Evolutionary conservation across 768 basidiomycete species (phyloP).

Genomic region (Daedaleopsis nitida): DNA sequence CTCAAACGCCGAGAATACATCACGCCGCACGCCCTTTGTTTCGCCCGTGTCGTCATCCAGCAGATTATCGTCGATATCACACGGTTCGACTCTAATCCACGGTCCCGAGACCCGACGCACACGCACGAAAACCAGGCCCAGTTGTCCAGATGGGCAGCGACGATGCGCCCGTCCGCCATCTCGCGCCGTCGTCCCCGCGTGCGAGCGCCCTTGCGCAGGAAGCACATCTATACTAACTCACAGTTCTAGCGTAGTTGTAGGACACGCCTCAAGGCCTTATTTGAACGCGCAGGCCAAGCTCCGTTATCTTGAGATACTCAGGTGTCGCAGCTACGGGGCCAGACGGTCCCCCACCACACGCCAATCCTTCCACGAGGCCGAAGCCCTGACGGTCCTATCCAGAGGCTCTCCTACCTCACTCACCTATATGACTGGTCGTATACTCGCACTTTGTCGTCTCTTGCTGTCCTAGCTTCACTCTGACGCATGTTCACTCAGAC

Average conservation of each 20-base stretch:
- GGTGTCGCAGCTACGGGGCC: too few species aligned
- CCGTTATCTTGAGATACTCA: constrained; percentile 10
- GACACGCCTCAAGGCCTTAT: constrained; percentile 3
- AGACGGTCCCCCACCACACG: too few species aligned
- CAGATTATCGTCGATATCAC: constrained; percentile 22
- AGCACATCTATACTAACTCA: neutral
- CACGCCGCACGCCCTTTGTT: too few species aligned
- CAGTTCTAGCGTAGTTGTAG: neutral
- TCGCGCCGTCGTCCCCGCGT: too few species aligned
- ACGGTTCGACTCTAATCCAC: constrained; percentile 11
- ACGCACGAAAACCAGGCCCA: constrained; percentile 2
- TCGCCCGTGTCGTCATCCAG: neutral
- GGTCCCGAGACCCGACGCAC: constrained; percentile 19
- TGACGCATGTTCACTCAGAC: too few species aligned
- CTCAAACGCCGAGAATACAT: constrained; percentile 1
- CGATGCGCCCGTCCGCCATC: neutral
- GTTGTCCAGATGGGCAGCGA: constrained; percentile 2
- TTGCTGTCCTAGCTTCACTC: too few species aligned
- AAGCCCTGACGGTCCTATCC: too few species aligned
- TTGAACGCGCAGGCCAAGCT: neutral
- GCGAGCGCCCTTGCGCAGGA: neutral
- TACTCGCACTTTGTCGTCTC: too few species aligned
- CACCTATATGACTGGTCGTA: too few species aligned
- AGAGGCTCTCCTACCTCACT: too few species aligned
- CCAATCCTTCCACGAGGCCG: too few species aligned